Evolutionary conservation across 139 green algal species (phyloP).

Genomic region (Pseudopediastrum boryanum): DNA sequence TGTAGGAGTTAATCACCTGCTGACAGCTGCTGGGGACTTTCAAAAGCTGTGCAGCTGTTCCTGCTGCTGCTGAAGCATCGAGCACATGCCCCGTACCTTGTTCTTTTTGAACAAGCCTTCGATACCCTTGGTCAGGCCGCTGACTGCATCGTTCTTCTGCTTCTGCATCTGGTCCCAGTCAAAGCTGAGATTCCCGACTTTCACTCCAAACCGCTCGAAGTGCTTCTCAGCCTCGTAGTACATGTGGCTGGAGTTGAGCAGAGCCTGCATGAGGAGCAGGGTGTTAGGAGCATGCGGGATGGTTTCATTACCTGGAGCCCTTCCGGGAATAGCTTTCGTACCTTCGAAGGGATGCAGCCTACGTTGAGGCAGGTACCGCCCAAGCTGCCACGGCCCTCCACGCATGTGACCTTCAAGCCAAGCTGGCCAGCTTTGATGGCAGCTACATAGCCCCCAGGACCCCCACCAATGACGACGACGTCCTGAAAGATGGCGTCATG

Average conservation of each 20-base stretch:
- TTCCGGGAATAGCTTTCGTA: constrained; percentile 1
- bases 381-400: constrained; percentile 92
- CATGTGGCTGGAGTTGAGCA: constrained; percentile 95
- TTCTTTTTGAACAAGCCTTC: constrained; percentile 99
- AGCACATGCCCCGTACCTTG: constrained; percentile 73
- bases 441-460: constrained; percentile 96
- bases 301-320: neutral
- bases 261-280: constrained; percentile 62
- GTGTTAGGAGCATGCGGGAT: neutral
- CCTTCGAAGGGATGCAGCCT: constrained; percentile 97
- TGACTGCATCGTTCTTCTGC: constrained; percentile 91
- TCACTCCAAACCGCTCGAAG: constrained; percentile 87
- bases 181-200: constrained; percentile 65
- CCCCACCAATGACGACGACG: constrained; percentile 94
- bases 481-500: constrained; percentile 75
- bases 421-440: constrained; percentile 98
- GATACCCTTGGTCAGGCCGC: constrained; percentile 96
- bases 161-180: constrained; percentile 93
- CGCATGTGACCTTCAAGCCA: constrained; percentile 93
- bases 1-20: no score
- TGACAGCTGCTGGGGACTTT: no score
- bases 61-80: no score
- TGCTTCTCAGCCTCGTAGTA: constrained; percentile 89
- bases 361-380: constrained; percentile 99
- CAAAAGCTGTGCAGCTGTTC: no score